Conservation (phyloP, 306 rosid genomes). For the Hippophae tibetana region DNA sequence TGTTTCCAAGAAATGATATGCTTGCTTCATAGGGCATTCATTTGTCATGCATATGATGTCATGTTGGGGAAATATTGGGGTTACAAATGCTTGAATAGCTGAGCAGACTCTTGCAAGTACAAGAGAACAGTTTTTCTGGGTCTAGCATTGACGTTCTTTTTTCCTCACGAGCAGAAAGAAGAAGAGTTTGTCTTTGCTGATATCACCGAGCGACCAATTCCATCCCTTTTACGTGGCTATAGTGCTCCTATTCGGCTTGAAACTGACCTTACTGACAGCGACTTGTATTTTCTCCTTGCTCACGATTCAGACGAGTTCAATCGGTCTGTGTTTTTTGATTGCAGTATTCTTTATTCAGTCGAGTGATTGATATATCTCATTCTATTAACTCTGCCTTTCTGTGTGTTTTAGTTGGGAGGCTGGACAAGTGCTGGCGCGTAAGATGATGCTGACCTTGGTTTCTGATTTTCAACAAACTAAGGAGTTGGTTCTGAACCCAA, state of each 20-base stretch:
- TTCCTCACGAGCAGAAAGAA: slow-evolving; percentile 48
- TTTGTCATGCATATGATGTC: background rate
- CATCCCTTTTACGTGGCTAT: slow-evolving; percentile 77
- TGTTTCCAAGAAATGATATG: slow-evolving; percentile 2
- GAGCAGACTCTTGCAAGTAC: background rate
- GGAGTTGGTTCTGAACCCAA: slow-evolving; percentile 59
- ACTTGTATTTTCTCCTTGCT: slow-evolving; percentile 85
- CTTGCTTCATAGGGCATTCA: slow-evolving; percentile 5
- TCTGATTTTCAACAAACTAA: slow-evolving; percentile 73
- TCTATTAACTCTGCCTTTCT: slow-evolving; percentile 18
- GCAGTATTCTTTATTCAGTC: slow-evolving; percentile 4
- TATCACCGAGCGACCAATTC: slow-evolving; percentile 76
- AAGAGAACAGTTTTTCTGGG: background rate
- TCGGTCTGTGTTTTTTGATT: slow-evolving; percentile 54
- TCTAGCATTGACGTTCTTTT: slow-evolving; percentile 7
- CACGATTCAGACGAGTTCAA: slow-evolving; percentile 90
- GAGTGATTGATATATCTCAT: slow-evolving; percentile 4
- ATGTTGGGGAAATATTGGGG: background rate
- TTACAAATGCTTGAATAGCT: background rate
- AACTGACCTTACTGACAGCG: slow-evolving; percentile 65
- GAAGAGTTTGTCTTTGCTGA: slow-evolving; percentile 81
- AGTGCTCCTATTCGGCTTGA: slow-evolving; percentile 95
- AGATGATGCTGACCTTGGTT: slow-evolving; percentile 78
- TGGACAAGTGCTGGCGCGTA: slow-evolving; percentile 83
- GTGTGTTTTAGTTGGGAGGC: slow-evolving; percentile 86